Conservation (phyloP, 2,329 filamentous ascomycete species). For the Penicillium verrucosum region DNA sequence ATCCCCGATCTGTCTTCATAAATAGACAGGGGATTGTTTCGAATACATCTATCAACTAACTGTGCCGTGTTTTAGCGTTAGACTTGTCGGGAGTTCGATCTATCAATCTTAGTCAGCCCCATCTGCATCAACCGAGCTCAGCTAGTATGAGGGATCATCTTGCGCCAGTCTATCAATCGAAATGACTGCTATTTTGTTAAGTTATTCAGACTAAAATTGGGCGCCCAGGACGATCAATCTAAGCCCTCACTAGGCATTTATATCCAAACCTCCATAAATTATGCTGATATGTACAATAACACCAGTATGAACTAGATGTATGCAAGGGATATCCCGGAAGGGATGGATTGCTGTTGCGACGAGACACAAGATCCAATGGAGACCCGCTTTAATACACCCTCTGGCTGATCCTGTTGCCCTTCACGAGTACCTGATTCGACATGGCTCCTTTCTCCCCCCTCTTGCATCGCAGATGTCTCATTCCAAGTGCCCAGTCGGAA, state of each 20-base stretch:
- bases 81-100: conserved; percentile 3
- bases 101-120: conserved; percentile 12
- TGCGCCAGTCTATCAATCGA: not conserved
- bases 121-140: not conserved
- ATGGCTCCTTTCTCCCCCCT: conserved; percentile 18
- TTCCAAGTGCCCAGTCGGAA: conserved; percentile 23
- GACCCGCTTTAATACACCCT: conserved; percentile 23
- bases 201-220: not conserved
- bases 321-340: conserved; percentile 22
- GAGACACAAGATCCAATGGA: conserved; percentile 27
- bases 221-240: not conserved
- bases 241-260: conserved; percentile 22
- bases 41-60: conserved; percentile 12
- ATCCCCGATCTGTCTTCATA: not conserved
- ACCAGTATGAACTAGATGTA: conserved; percentile 18
- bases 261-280: conserved; percentile 16
- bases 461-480: conserved; percentile 33
- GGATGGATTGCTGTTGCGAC: conserved; percentile 22
- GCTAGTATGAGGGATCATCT: conserved; percentile 7
- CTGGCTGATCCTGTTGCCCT: conserved; percentile 29
- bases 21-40: not conserved
- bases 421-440: conserved; percentile 23
- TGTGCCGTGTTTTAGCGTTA: conserved; percentile 3
- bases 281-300: conserved; percentile 10
- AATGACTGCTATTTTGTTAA: not conserved